Base-by-base conservation (phyloP, 768 basidiomycete genomes). In the Tricholoma terreum region DNA sequence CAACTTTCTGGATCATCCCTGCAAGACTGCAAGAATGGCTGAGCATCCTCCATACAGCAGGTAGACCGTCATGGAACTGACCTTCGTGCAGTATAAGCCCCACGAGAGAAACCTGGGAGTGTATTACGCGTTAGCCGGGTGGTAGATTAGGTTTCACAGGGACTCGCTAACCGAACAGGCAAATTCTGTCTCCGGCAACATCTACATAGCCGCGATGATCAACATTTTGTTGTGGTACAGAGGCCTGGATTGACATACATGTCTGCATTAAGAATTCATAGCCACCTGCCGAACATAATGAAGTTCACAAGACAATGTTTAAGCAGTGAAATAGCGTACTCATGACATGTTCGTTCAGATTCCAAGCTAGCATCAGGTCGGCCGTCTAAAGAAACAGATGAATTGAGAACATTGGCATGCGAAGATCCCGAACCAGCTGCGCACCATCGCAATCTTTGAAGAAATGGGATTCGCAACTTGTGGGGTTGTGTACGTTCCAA, bases 261-360 rank as follows among this genome's bases (percentile, higher is more conserved):
- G 82, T 82, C 55, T 83, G 75, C 83, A 84, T 84, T 9, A 84
- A 68, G 58, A 84, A 84, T 58, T 80, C 77, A 62, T 84, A 85
- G 11, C 84, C 83, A 50, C 69, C 79, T 80, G 33, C 56, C 27
- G 40, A 21, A 46, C 55, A 55, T 31, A 54, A 22, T 19, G 46
- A 35, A n/a, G 35, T 51, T 9, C 33, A 31, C 14, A 38, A 31
- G 31, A 42, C 19, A 42, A 8, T n/a, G 14, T 27, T 52, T 4
- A 21, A 54, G 45, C 22, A 35, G 50, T n/a, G 55, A 24, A 35
- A 14, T 14, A 3, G 24, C 73, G 12, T 57, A 77, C 80, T 72
- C 73, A 77, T 79, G 19, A 83, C 76, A 72, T 83, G 83, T 2
- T 71, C 66, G 55, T 74, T 65, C 0, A 84, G 64, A 59, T 79